These are phyloP conservation scores for Naegleria fowleri DNA, from an alignment of 208 protist species.

Conservation along the genomic window DNA sequence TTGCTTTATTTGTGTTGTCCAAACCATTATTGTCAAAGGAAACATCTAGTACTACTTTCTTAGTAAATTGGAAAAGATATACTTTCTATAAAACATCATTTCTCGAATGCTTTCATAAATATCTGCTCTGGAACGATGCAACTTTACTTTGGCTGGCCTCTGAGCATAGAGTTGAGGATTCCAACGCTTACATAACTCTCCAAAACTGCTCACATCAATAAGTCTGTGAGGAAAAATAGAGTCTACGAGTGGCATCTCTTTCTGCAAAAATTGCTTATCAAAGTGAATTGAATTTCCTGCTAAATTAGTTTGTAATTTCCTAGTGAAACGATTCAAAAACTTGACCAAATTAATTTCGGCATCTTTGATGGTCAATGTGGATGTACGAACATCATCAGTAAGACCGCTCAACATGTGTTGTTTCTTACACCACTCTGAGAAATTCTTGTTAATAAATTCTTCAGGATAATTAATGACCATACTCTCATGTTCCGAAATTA, in stretches of 20 bases:
- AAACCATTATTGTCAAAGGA: too few species aligned
- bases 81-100: background rate
- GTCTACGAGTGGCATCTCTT: background rate
- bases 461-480: background rate
- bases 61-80: background rate
- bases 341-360: background rate
- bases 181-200: background rate
- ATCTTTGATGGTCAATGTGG: background rate
- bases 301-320: background rate
- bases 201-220: background rate
- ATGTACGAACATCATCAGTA: background rate
- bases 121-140: background rate
- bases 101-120: slow-evolving; percentile 22
- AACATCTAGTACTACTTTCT: too few species aligned
- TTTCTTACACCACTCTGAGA: background rate
- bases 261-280: background rate
- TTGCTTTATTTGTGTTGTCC: too few species aligned
- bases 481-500: slow-evolving; percentile 6
- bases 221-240: background rate
- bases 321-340: background rate
- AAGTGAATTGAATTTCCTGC: background rate
- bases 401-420: background rate
- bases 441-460: background rate
- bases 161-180: background rate
- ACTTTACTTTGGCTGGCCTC: background rate